Conservation (phyloP, 495 filamentous ascomycete species). For the Penicillium flavigenum region DNA sequence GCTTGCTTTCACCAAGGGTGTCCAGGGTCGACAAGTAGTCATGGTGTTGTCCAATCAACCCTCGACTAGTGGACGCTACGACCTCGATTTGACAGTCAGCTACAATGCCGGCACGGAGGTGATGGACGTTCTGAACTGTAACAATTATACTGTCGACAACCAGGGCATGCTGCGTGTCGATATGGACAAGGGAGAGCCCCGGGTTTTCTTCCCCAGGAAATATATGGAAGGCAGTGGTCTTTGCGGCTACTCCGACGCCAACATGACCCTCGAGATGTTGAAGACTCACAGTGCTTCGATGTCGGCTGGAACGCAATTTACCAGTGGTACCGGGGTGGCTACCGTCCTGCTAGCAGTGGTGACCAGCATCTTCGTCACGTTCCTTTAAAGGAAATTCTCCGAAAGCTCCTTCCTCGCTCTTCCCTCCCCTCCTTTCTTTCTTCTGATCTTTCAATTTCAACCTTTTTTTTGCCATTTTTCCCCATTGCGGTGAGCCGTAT, state of each 20-base stretch:
- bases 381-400: background rate
- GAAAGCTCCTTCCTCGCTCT: background rate
- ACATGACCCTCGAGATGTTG: constrained; percentile 20
- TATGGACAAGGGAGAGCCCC: constrained; percentile 51
- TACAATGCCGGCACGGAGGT: constrained; percentile 37
- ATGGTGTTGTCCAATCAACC: constrained; percentile 61
- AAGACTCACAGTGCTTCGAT: constrained; percentile 9
- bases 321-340: background rate
- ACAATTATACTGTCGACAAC: constrained; percentile 39
- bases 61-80: constrained; percentile 38
- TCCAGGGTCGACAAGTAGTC: constrained; percentile 52
- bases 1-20: constrained; percentile 64
- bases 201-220: constrained; percentile 41
- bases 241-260: constrained; percentile 30
- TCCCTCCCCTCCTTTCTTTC: background rate
- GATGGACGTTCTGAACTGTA: constrained; percentile 54
- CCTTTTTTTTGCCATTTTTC: background rate
- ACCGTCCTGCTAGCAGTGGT: background rate
- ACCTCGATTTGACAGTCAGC: constrained; percentile 42
- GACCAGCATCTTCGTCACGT: background rate
- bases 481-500: background rate
- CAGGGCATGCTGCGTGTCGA: constrained; percentile 45
- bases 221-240: constrained; percentile 38
- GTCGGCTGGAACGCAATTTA: background rate
- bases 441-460: background rate